Evolutionary conservation across 1,139 yeast species (phyloP), one percentile per base, ranked within the genome.

Genomic region (Sugiyamaella neomexicana): DNA sequence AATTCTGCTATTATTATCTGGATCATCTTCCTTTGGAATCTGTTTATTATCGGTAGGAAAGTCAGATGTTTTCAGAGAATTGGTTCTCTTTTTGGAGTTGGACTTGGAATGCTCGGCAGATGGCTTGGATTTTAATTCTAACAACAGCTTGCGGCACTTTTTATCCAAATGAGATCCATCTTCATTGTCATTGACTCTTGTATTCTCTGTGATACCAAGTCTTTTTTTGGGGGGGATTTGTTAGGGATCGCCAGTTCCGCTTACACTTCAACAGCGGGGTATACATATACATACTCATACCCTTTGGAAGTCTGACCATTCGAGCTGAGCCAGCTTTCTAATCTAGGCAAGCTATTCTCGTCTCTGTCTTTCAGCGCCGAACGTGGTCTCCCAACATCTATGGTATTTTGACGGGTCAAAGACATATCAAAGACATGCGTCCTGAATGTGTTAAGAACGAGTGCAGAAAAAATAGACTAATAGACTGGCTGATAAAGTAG

Each of bases 331-430:
- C 39, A 16, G 12, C 20, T 23, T 6, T 47, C 39, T 39, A 34
- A 20, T 8, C 46, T 42, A n/a, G 45, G 51, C 13, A 47, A n/a
- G 27, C 51, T 36, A 25, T 47, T 47, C 20, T 47, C 46, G 23
- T 47, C 40, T 38, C 51, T 39, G 17, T 47, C 51, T 20, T 36
- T 34, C 2, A 45, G 41, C 13, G 42, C 49, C n/a, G 17, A 20
- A 8, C 49, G 20, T 27, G 29, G 40, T 34, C 38, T 29, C 12
- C 27, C 48, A 34, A 16, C 27, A 12, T 43, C 46, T 3, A 27
- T 15, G 6, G n/a, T 15, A 29, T 8, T 29, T 8, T 29, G 23
- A 15, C 13, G 36, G 38, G 16, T 20, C 5, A 9, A 31, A 13
- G 46, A 43, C 36, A 38, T 38, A 12, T 29, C n/a, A 12, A 29